Conservation (phyloP, 345 rosid genomes). For the Combretum micranthum region DNA sequence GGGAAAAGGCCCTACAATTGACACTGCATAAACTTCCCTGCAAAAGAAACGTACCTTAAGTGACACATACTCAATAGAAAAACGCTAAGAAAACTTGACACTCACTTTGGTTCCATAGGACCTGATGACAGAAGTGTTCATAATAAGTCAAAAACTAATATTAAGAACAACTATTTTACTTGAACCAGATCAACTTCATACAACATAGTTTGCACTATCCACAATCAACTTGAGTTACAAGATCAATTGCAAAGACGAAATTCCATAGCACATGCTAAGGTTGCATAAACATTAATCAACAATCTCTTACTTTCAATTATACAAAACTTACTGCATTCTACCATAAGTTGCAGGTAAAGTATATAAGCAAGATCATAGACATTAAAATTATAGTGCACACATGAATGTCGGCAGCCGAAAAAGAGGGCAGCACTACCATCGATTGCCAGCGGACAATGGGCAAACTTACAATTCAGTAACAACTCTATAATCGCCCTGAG, state of each 20-base stretch:
- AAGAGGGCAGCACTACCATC: not conserved
- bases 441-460: not conserved
- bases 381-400: not conserved
- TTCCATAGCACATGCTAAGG: too few relatives aligned
- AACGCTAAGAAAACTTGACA: not conserved
- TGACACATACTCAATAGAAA: not conserved
- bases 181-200: too few relatives aligned
- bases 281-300: too few relatives aligned
- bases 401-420: not conserved
- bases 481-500: constrained; percentile 82
- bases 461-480: constrained; percentile 67
- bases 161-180: too few relatives aligned
- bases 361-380: too few relatives aligned
- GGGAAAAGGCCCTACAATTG: constrained; percentile 94
- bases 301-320: too few relatives aligned
- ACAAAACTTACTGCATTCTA: too few relatives aligned
- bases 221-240: too few relatives aligned
- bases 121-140: not conserved
- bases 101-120: not conserved
- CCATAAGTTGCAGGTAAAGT: too few relatives aligned
- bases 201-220: too few relatives aligned
- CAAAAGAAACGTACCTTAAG: constrained; percentile 5
- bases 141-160: too few relatives aligned
- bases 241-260: too few relatives aligned
- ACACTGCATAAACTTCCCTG: constrained; percentile 91